Base-by-base conservation (phyloP, 2,329 filamentous ascomycete species). In the Coniochaeta sp. region DNA sequence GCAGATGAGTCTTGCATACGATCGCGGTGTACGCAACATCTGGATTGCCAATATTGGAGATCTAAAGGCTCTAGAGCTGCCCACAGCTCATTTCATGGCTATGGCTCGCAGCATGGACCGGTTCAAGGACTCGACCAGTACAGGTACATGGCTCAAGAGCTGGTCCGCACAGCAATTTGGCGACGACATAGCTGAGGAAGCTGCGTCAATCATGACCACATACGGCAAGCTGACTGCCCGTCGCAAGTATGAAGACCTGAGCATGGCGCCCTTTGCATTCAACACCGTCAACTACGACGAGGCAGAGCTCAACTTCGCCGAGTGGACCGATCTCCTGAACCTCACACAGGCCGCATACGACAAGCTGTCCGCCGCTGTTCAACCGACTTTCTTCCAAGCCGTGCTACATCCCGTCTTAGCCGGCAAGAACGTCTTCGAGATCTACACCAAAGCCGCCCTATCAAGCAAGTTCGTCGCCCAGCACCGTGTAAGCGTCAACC, bases 21-120 rank as follows among this genome's bases (percentile, higher is more conserved):
- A 83, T 30, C 74, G 81, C 32, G 72, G 78, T 6, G 81, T 80
- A 24, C 76, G 74, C 57, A 77, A 76, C 58, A 83, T 87, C 54
- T 87, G 84, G 85, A 78, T 87, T 52, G 80, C 84, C 42, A 88
- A 88, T 62, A 81, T 87, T 5, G 84, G 84, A n/a, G 84, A 88
- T 66, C 74, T 87, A 44, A 87, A 87, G 67, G 79, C 81, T 0
- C 71, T 81, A 57, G 81, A 83, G 70, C 71, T 82, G 5, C 77
- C 80, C 3, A 78, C 79, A 56, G 75, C 74, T 60, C 81, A 83
- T 66, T 82, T 81, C 71, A 75, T 84, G 63, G 80, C 81, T 38
- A 74, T 84, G 60, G 81, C 80, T 2, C 84, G 83, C 66, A 77
- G 83, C 63, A 79, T 80, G 54, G 69, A 72, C 22, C 60, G 38